These are phyloP conservation scores for Aspergillus tanneri DNA, from an alignment of 2,329 filamentous ascomycete genomes.

Conservation along the genomic window DNA sequence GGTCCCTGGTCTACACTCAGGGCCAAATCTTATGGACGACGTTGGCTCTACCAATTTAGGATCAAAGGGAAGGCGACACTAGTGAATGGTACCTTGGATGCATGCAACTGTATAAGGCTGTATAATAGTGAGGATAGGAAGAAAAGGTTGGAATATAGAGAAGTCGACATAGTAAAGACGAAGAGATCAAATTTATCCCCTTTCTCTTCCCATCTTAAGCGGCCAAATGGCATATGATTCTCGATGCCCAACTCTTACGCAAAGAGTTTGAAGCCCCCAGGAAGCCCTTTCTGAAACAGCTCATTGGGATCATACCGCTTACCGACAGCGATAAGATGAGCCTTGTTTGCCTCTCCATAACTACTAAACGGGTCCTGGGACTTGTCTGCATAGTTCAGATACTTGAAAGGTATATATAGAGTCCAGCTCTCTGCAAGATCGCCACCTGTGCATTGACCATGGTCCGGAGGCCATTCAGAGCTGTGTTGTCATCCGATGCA, in stretches of 20 bases:
- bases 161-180: too few species aligned
- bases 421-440: neutral
- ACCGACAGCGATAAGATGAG: conserved; percentile 10
- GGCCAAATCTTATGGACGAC: too few species aligned
- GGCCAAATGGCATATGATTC: too few species aligned
- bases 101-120: too few species aligned
- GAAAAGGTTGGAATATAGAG: too few species aligned
- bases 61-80: too few species aligned
- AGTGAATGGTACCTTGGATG: too few species aligned
- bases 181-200: too few species aligned
- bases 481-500: neutral
- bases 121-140: too few species aligned
- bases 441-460: neutral
- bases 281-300: conserved; percentile 17
- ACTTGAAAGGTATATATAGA: conserved; percentile 1
- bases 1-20: too few species aligned
- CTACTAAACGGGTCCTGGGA: conserved; percentile 21
- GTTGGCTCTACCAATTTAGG: too few species aligned
- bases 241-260: neutral
- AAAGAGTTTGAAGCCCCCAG: conserved; percentile 19
- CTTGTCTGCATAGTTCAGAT: conserved; percentile 5
- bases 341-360: conserved; percentile 19
- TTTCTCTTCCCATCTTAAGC: too few species aligned
- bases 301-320: conserved; percentile 17
- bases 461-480: neutral